Conservation (phyloP, 108 stramenopile genomes). For the Cyclotella kingstonii region DNA sequence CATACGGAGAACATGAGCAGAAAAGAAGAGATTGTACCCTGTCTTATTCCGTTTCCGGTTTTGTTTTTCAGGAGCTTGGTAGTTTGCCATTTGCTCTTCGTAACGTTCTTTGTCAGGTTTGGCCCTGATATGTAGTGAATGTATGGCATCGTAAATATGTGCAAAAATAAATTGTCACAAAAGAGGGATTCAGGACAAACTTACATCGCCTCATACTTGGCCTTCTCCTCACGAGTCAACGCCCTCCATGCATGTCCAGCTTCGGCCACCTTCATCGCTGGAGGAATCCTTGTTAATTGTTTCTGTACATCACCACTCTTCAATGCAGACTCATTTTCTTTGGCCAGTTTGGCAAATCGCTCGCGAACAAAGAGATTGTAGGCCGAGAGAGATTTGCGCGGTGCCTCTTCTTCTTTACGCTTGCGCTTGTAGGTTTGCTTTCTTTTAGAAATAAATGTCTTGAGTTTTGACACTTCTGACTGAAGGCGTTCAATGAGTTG, state of each 20-base stretch:
- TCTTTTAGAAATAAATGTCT: slow-evolving; percentile 67
- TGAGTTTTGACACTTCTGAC: slow-evolving; percentile 61
- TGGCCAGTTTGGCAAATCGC: slow-evolving; percentile 67
- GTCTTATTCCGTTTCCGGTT: slow-evolving; percentile 79
- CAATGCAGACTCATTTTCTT: slow-evolving; percentile 74
- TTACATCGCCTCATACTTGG: slow-evolving; percentile 68
- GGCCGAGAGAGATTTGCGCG: slow-evolving; percentile 67
- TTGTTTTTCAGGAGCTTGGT: slow-evolving; percentile 74
- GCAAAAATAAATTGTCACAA: neutral
- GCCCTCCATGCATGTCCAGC: slow-evolving; percentile 75
- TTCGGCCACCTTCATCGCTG: slow-evolving; percentile 63
- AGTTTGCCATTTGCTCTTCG: slow-evolving; percentile 75
- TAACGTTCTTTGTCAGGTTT: slow-evolving; percentile 70
- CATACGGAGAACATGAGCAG: slow-evolving; percentile 62
- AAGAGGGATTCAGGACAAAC: neutral
- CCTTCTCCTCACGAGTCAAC: slow-evolving; percentile 61
- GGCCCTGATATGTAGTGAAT: slow-evolving; percentile 31
- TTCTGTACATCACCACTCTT: slow-evolving; percentile 58
- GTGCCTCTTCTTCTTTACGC: slow-evolving; percentile 74
- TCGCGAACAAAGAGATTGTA: slow-evolving; percentile 85
- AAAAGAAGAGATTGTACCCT: slow-evolving; percentile 84
- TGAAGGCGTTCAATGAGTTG: slow-evolving; percentile 49
- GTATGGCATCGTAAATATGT: neutral
- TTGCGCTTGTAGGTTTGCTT: slow-evolving; percentile 87
- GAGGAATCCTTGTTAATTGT: slow-evolving; percentile 67